A percentile compares a stretch with the other conserved stretches of the same genome.
Conservation (phyloP, 2,329 filamentous ascomycete genomes). For the Zopfia rhizophila region DNA sequence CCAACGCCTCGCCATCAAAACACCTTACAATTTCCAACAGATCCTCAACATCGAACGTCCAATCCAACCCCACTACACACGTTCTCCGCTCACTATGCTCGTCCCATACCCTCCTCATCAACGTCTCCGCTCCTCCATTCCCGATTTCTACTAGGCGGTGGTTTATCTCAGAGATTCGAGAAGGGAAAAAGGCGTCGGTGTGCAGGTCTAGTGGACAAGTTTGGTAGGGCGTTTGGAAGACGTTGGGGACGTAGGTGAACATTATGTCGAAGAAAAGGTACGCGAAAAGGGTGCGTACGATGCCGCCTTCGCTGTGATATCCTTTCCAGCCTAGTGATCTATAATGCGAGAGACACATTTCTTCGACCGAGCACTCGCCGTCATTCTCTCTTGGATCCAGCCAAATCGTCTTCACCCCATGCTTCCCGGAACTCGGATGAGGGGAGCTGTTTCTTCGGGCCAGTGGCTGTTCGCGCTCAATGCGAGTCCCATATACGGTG, state of each 20-base stretch:
- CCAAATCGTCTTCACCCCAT: slow-evolving; percentile 84
- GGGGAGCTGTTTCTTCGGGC: slow-evolving; percentile 41
- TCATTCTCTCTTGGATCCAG: slow-evolving; percentile 76
- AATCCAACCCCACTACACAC: slow-evolving; percentile 90
- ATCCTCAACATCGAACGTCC: slow-evolving; percentile 84
- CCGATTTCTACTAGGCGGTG: slow-evolving; percentile 84
- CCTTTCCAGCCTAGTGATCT: slow-evolving; percentile 88
- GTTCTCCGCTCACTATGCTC: slow-evolving; percentile 76
- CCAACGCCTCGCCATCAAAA: slow-evolving; percentile 83
- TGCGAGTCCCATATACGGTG: slow-evolving; percentile 78
- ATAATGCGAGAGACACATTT: slow-evolving; percentile 92
- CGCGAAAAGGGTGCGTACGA: slow-evolving; percentile 83
- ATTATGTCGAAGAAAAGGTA: slow-evolving; percentile 94
- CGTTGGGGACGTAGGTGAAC: slow-evolving; percentile 92
- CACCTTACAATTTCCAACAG: slow-evolving; percentile 80
- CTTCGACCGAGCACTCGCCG: slow-evolving; percentile 87
- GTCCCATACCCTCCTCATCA: slow-evolving; percentile 76
- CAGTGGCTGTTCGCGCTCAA: slow-evolving; percentile 69
- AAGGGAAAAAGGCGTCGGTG: slow-evolving; percentile 90
- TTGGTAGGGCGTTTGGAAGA: slow-evolving; percentile 96
- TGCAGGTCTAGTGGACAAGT: slow-evolving; percentile 92
- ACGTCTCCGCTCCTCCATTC: slow-evolving; percentile 76
- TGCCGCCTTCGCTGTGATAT: slow-evolving; percentile 91
- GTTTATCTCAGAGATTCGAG: slow-evolving; percentile 89
- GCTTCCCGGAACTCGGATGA: slow-evolving; percentile 45